A percentile compares a stretch with the other conserved stretches of the same genome.
Evolutionary conservation across 2,329 filamentous ascomycete species (phyloP).

Genomic region (Exophiala xenobiotica): DNA sequence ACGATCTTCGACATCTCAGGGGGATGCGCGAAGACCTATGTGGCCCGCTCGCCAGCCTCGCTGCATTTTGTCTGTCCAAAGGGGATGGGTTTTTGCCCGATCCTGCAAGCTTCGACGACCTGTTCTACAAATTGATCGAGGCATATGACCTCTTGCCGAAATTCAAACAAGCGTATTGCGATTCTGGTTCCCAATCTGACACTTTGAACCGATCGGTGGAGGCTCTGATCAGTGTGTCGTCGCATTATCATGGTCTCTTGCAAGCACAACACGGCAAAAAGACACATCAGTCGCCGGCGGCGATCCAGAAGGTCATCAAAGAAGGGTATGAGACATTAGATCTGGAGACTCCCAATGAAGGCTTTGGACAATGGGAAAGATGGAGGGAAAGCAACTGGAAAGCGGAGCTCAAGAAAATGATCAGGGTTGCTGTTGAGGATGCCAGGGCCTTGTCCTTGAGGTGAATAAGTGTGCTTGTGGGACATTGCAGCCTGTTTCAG

Average conservation of each 20-base stretch:
- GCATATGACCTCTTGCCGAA: slow-evolving; percentile 69
- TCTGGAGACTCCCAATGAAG: slow-evolving; percentile 85
- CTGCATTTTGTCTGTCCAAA: slow-evolving; percentile 80
- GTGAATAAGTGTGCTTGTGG: too few species aligned
- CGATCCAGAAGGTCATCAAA: slow-evolving; percentile 90
- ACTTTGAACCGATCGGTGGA: slow-evolving; percentile 65
- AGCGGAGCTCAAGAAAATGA: slow-evolving; percentile 80
- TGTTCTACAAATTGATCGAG: slow-evolving; percentile 98
- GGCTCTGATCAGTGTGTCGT: slow-evolving; percentile 73
- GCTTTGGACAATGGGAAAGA: slow-evolving; percentile 78
- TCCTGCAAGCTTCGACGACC: slow-evolving; percentile 84
- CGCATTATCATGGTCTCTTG: slow-evolving; percentile 84
- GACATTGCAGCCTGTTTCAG: too few species aligned
- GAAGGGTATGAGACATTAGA: slow-evolving; percentile 93
- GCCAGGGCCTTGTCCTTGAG: slow-evolving; percentile 44
- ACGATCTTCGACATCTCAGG: slow-evolving; percentile 63
- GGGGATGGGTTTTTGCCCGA: slow-evolving; percentile 91
- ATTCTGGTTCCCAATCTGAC: slow-evolving; percentile 31
- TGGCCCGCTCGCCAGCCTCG: slow-evolving; percentile 73
- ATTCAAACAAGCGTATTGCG: slow-evolving; percentile 69
- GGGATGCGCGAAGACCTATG: slow-evolving; percentile 69
- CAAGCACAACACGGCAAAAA: slow-evolving; percentile 49
- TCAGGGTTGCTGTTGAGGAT: slow-evolving; percentile 73
- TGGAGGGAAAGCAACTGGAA: slow-evolving; percentile 79
- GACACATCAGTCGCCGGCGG: slow-evolving; percentile 68